Base-by-base conservation (phyloP, 768 basidiomycete genomes). In the Lactarius indigo region DNA sequence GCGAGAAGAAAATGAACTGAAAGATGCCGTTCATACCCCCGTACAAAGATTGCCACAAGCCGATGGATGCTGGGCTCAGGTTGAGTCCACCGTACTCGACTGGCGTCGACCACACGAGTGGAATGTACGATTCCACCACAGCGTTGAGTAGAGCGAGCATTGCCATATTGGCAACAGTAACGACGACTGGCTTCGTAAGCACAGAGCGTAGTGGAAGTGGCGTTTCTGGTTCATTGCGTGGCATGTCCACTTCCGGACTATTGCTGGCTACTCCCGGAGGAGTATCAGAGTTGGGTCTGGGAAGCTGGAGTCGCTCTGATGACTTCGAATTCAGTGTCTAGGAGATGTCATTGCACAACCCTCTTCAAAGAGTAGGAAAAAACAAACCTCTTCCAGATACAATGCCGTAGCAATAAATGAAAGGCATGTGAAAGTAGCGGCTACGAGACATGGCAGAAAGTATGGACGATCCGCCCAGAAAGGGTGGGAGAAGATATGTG, bases 151-250 rank as follows among this genome's bases (percentile, higher is more conserved):
- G 78, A 17, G 77, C 77, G 23, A 84, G 73, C 8, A 72, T 68
- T 44, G 73, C 77, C 69, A 81, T 82, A 69, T 81, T 84, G 62
- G 72, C 64, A 23, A 82, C 72, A 30, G 81, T 75, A 55, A 84
- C 72, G 55, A 80, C 66, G 57, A 85, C 77, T 44, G 42, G 42
- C 42, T 10, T 44, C 20, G 42, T 44, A 9, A 44, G 42, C 18
- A 44, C 42, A 20, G 71, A 68, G 12, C 76, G 76, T 63, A 87
- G 78, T 1, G 75, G 55, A 10, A 70, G 12, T 0, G 74, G 73
- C 31, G 28, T 23, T 57, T 33, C 26, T 10, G 15, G 15, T 41
- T 64, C 37, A 10, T 60, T 28, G 1, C 5, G 26, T 23, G 23
- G 0, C 42, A 18, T n/a, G 2, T 44, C n/a, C 15, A 20, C 7